These are phyloP conservation scores for Alternaria consortialis DNA, from an alignment of 2,329 filamentous ascomycete genomes.

Conservation along the genomic window DNA sequence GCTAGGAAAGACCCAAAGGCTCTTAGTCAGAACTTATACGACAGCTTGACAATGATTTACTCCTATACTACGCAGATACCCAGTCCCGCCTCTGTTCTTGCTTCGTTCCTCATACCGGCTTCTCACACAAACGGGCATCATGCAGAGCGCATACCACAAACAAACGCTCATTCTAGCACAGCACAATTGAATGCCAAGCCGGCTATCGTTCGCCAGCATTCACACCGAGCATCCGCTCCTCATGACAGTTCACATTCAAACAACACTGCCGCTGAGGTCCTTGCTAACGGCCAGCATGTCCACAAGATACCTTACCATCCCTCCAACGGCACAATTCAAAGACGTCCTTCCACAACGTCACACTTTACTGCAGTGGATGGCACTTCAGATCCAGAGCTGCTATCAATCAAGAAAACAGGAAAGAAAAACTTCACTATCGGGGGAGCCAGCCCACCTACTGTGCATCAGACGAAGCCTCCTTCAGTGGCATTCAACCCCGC, in stretches of 20 bases:
- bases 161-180: constrained; percentile 23
- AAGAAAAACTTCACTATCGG: constrained; percentile 33
- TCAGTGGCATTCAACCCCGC: neutral
- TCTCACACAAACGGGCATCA: neutral
- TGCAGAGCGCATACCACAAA: neutral
- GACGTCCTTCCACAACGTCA: constrained; percentile 2
- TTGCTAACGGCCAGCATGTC: constrained; percentile 38
- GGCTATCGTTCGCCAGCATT: constrained; percentile 15
- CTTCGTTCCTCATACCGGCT: constrained; percentile 22
- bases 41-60: constrained; percentile 47
- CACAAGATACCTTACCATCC: constrained; percentile 41
- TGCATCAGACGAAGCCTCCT: neutral
- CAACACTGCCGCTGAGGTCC: constrained; percentile 21
- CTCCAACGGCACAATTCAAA: constrained; percentile 14
- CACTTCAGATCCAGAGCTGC: constrained; percentile 11
- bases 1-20: constrained; percentile 66
- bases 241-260: constrained; percentile 16
- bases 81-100: constrained; percentile 33
- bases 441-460: constrained; percentile 2
- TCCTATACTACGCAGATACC: constrained; percentile 47
- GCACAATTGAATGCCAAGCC: constrained; percentile 15
- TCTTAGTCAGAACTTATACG: constrained; percentile 67
- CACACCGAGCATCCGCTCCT: constrained; percentile 15
- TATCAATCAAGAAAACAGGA: constrained; percentile 27
- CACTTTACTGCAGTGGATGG: constrained; percentile 17